Base-by-base conservation (phyloP, 768 basidiomycete species). In the Leccinum fibrillosum region DNA sequence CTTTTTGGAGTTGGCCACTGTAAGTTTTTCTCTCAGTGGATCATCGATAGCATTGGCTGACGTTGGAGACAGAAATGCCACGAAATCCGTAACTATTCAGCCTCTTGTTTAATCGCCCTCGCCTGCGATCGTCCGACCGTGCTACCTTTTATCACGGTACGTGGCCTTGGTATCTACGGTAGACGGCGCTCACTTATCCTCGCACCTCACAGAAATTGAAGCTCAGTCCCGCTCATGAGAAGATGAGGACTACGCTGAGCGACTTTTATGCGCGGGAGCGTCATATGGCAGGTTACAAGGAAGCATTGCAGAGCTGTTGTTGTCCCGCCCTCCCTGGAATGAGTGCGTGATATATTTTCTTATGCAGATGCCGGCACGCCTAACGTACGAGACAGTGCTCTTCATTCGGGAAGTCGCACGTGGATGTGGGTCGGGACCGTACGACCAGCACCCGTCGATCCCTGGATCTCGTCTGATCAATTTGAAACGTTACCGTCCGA, bases 1-100 rank as follows among this genome's bases (percentile, higher is more conserved):
- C 59, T 80, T 81, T 75, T 49, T 81, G 25, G 78, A 81, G 53
- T 59, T 81, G 49, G 77, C 81, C 21, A 69, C 62, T 12, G 81
- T 83, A 58, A 57, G 64, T 37, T 25, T 49, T 26, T 52, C 19
- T 49, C n/a, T n/a, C 47, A 30, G 50, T 26, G 19, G 10, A 57
- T 12, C 19, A 11, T 37, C 1, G 39, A n/a, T 10, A 7, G 12
- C 28, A 12, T 12, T n/a, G 19, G 21, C 42, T 69, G 49, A 63
- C 52, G 17, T 26, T 13, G 4, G 8, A 44, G 3, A 60, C 55
- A 84, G 82, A 68, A 73, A 54, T 82, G 79, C 49, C 68, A 81
- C 32, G 69, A 71, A 21, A 66, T 79, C 25, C 75, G 78, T 35
- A 82, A 84, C 56, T 83, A 76, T 56, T 76, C 75, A 32, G 71